phyloP scores from a whole-genome alignment of 2,329 filamentous ascomycete genomes.

The Thielaviopsis ethacetica region DNA sequence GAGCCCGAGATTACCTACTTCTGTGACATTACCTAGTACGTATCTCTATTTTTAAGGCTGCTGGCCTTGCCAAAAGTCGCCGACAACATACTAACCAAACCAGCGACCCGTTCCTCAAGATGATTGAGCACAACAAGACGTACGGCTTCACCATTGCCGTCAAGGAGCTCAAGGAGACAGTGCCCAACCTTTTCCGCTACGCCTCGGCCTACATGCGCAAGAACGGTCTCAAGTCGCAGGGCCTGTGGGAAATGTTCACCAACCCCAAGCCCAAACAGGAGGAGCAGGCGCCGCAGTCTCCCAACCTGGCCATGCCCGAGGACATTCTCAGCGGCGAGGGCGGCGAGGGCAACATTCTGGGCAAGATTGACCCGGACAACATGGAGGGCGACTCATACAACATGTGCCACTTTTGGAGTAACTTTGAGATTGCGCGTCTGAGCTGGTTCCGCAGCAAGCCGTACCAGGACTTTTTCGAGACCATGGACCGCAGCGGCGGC shows the following conservation, averaged over 20 bases:
- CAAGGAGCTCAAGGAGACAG: constrained; percentile 93
- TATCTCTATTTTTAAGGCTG: background rate
- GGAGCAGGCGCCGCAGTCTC: constrained; percentile 41
- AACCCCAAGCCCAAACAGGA: constrained; percentile 52
- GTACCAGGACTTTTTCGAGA: constrained; percentile 95
- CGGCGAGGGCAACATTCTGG: constrained; percentile 50
- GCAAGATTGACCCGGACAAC: constrained; percentile 71
- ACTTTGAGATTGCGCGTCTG: constrained; percentile 91
- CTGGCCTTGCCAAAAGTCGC: too few species aligned
- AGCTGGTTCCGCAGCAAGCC: constrained; percentile 95
- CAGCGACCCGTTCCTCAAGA: constrained; percentile 87
- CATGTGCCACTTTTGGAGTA: constrained; percentile 99
- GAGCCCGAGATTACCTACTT: constrained; percentile 99
- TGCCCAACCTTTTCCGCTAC: constrained; percentile 97
- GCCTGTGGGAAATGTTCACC: constrained; percentile 97
- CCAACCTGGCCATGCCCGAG: constrained; percentile 55
- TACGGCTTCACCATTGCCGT: constrained; percentile 98
- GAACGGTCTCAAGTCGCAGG: constrained; percentile 79
- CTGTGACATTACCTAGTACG: constrained; percentile 95
- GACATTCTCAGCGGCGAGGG: constrained; percentile 60
- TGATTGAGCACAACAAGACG: constrained; percentile 89
- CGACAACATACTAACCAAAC: too few species aligned
- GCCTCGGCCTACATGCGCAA: constrained; percentile 93
- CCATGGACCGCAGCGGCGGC: constrained; percentile 95
- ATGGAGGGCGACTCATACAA: constrained; percentile 99